Evolutionary conservation across 306 rosid species (phyloP), one percentile per base, ranked within the genome.

Genomic region (Quercus glauca): DNA sequence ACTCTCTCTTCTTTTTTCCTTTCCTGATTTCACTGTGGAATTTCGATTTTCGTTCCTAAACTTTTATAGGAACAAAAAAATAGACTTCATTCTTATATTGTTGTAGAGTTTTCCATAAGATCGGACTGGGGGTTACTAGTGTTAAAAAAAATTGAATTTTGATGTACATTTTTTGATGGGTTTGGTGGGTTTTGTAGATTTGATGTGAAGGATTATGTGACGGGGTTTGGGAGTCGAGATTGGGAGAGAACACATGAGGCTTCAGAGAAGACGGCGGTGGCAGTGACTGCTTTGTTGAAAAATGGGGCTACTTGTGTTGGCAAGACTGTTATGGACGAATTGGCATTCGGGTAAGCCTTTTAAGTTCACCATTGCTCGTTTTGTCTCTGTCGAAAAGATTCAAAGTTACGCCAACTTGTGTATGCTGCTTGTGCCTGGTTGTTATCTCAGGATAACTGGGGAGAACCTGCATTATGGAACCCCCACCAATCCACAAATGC

Each of bases 181-280:
- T 74, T 76, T 76, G 33, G 61, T 75, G 77, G 73, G 29, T 41
- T 59, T 55, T 20, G 41, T 76, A 92, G 94, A 77, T 87, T 92
- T 83, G 91, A 92, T 52, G 91, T 88, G 78, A 87, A 90, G 74
- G 94, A 79, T 10, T 84, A 79, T 13, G 91, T 92, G 84, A 87
- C 97, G 8, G 97, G 97, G 65, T 92, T 90, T 59, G 97, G 97
- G 58, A 85, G 82, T 84, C 93, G 88, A 25, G 91, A 90, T 35
- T 90, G 97, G 97, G 83, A 77, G 90, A 85, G 60, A 73, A 83
- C 89, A n/a, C 94, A 92, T 49, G 87, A 76, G 53, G 88, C 52
- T 31, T 86, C 94, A 12, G 85, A 14, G 74, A 88, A 83, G 74
- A 90, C 94, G 43, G 94, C 94, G 28, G 58, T 79, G 74, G 88